Evolutionary conservation across 1,284 basidiomycete species (phyloP), one percentile per base, ranked within the genome.

Genomic region (Trichosporon inkin): DNA sequence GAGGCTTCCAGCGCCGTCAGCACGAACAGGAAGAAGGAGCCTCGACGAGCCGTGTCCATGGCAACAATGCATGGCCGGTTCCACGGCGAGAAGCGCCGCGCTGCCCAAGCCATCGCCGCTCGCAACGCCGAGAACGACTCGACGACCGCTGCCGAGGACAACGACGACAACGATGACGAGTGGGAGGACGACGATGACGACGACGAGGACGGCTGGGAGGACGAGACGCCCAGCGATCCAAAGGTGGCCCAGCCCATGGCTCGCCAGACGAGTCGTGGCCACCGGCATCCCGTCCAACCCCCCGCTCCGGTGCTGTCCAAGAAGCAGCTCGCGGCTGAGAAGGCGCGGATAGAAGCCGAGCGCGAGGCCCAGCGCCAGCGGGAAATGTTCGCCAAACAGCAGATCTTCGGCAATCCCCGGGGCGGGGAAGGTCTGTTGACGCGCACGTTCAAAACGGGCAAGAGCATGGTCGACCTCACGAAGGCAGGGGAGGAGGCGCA

Each of bases 331-430:
- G 65, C 60, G 8, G 71, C 68, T 6, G 74, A 74, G 47, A 37
- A 71, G 51, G 71, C 67, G 3, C 62, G 67, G 53, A 70, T 70
- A 16, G 73, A 76, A 56, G 68, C 66, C 6, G 65, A 73, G 52
- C 61, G 71, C n/a, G 73, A 74, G 6, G 74, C 73, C 2, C 71
- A 73, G 58, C 64, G 69, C 47, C 69, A 77, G 63, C 60, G 74
- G 35, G 69, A 74, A 54, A 77, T 77, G 75, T 77, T 77, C 62
- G 72, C 75, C 6, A 77, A 77, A 55, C 64, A 72, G 58, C 66
- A 71, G 19, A 71, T 77, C 54, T 71, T 75, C 49, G 68, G 68
- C 1, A 60, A 44, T 13, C 41, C 57, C 3, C n/a, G 22, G 49
- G 19, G 51, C 24, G 52, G 57, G 0, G 59, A 66, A 22, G 75